Evolutionary conservation across 2,329 filamentous ascomycete genomes (phyloP), one percentile per base, ranked within the genome.

Genomic region (Claviceps quebecensis): DNA sequence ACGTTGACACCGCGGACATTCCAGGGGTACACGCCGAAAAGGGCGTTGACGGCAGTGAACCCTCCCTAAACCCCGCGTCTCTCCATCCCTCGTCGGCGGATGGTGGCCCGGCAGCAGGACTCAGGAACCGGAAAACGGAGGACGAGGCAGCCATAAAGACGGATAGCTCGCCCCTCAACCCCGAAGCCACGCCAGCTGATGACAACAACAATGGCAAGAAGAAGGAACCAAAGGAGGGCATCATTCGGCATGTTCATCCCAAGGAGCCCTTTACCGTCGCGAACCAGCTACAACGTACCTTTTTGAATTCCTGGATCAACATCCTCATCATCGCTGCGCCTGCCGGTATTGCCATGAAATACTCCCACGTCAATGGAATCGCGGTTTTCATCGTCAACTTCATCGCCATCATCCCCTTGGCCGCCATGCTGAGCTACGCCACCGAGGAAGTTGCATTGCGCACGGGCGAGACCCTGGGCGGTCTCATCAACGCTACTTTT

Each of bases 341-440:
- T 0, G 78, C 81, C 37, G 90, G 90, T 53, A 87, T 95, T 60
- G 85, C 78, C 2, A 65, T 91, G 49, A 79, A 86, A 60, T 88
- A 84, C 61, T 69, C 80, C 17, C 57, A 61, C 4, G 69, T 85
- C 49, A 72, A 76, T 60, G 72, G 75, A 3, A 73, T 84, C 53
- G 77, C 75, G 36, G 73, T 93, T 46, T 96, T 96, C 61, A 79
- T 90, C 52, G 78, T 96, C 67, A 96, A 96, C 70, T 96, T 96
- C 61, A 78, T 96, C 56, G 91, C 90, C 55, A 95, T 96, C 58
- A 83, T 96, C 53, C 90, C 90, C 0, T 74, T 96, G 41, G 91
- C 91, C 2, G 86, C 84, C 14, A 83, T 95, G 72, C 74, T 97
- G 23, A 84, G 86, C 59, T 95, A 86, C 61, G 87, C 87, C 0